Evolutionary conservation across 2,329 filamentous ascomycete genomes (phyloP).

Genomic region (Apiospora hydei): DNA sequence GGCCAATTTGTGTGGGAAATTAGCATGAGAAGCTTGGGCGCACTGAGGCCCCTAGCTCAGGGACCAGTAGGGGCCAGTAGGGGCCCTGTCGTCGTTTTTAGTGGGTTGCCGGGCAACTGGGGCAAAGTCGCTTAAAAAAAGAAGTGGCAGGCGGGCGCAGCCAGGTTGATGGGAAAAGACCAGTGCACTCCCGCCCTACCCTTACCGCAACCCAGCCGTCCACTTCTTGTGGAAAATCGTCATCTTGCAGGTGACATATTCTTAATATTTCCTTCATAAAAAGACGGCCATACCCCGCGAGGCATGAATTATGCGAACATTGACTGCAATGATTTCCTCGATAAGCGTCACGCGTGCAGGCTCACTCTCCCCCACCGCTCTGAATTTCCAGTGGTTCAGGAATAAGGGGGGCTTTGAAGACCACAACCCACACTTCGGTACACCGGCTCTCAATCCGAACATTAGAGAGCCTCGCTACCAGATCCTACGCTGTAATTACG

Average conservation of each 20-base stretch:
- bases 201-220: background rate
- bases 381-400: background rate
- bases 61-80: background rate
- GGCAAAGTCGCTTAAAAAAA: background rate
- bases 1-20: conserved; percentile 17
- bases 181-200: conserved; percentile 1
- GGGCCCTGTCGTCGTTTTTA: background rate
- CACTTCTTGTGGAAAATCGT: background rate
- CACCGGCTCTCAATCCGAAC: background rate
- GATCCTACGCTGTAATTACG: background rate
- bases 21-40: conserved; percentile 19
- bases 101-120: background rate
- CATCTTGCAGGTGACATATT: background rate
- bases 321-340: background rate
- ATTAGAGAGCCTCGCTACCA: background rate
- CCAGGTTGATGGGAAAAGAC: background rate
- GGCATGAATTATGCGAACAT: background rate
- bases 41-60: background rate
- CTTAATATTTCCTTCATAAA: background rate
- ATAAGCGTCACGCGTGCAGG: background rate
- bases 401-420: background rate
- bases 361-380: background rate
- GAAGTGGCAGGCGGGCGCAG: no score
- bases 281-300: background rate
- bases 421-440: background rate